Base-by-base conservation (phyloP, 2,329 filamentous ascomycete species). In the Colletotrichum sublineola region DNA sequence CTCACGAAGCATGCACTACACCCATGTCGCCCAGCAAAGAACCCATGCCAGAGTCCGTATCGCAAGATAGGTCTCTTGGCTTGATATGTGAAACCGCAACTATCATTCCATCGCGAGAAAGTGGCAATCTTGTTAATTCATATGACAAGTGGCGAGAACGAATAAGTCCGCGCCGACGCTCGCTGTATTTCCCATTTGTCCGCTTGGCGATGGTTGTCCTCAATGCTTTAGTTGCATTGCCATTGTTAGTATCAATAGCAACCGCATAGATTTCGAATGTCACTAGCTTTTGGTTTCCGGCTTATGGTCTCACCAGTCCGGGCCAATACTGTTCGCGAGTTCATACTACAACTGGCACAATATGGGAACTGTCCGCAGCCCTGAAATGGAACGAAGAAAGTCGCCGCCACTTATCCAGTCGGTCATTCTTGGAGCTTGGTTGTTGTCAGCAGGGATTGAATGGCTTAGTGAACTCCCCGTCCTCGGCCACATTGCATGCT, bases 351-450 rank as follows among this genome's bases (percentile, higher is more conserved):
- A n/a, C 53, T 53, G 20, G 38, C 33, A 18, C 8, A 20, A 53
- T 15, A 50, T n/a, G 56, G 58, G 56, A 15, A 44, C 36, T n/a
- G 14, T 36, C 42, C 33, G 33, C 48, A 50, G n/a, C 42, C 42
- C 29, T 56, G 20, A 24, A 36, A 31, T 55, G 24, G 14, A 14
- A 14, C 12, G n/a, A 36, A 7, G 8, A n/a, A 38, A 15, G 31
- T 11, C n/a, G 44, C 40, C 56, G 20, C 53, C 24, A 36, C 11
- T n/a, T 48, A 40, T 48, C 5, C 40, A 42, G 18, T 18, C 42
- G 53, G 14, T 24, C 24, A 46, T 53, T 55, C 46, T 40, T 46
- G 62, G 44, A 24, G 48, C 31, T 42, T 61, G 63, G 61, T n/a
- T 40, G 46, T 40, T n/a, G n/a, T 20, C 7, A 1, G 8, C 40